These are phyloP conservation scores for Corynespora cassiicola DNA, from an alignment of 2,329 filamentous ascomycete species.

Conservation along the genomic window DNA sequence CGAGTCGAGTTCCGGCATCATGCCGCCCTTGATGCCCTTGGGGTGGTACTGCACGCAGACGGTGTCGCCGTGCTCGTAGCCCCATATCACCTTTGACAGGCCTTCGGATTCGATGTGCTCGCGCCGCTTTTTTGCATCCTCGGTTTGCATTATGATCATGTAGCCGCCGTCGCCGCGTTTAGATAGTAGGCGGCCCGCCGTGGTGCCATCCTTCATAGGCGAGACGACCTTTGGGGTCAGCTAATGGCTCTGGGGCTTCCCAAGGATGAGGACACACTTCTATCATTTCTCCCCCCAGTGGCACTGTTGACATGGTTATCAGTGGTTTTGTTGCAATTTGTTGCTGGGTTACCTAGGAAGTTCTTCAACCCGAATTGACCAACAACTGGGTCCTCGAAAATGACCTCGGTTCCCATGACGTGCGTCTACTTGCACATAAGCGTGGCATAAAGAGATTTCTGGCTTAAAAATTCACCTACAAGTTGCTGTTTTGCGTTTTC, in stretches of 20 bases:
- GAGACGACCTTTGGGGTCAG: slow-evolving; percentile 39
- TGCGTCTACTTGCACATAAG: slow-evolving; percentile 30
- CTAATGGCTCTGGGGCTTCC: too few relatives aligned
- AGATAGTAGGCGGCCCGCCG: slow-evolving; percentile 49
- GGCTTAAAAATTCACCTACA: too few relatives aligned
- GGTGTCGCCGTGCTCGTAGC: slow-evolving; percentile 39
- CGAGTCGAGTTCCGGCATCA: slow-evolving; percentile 54
- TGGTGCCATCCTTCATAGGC: slow-evolving; percentile 45
- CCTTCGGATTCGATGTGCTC: slow-evolving; percentile 44
- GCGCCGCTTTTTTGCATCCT: slow-evolving; percentile 45
- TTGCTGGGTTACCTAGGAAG: slow-evolving; percentile 37
- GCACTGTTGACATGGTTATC: slow-evolving; percentile 39
- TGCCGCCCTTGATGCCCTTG: slow-evolving; percentile 50
- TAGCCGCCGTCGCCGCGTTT: slow-evolving; percentile 55
- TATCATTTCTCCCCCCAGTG: slow-evolving; percentile 53
- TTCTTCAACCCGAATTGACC: slow-evolving; percentile 50
- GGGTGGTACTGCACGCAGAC: slow-evolving; percentile 54
- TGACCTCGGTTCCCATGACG: slow-evolving; percentile 48
- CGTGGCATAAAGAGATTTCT: too few relatives aligned
- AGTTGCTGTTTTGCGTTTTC: slow-evolving; percentile 30
- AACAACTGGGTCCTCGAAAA: slow-evolving; percentile 48
- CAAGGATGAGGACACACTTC: too few relatives aligned
- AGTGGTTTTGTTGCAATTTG: not conserved
- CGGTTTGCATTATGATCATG: slow-evolving; percentile 58
- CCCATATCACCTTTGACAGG: slow-evolving; percentile 48